Conservation (phyloP, 2,329 filamentous ascomycete species). For the Aspergillus fructus region DNA sequence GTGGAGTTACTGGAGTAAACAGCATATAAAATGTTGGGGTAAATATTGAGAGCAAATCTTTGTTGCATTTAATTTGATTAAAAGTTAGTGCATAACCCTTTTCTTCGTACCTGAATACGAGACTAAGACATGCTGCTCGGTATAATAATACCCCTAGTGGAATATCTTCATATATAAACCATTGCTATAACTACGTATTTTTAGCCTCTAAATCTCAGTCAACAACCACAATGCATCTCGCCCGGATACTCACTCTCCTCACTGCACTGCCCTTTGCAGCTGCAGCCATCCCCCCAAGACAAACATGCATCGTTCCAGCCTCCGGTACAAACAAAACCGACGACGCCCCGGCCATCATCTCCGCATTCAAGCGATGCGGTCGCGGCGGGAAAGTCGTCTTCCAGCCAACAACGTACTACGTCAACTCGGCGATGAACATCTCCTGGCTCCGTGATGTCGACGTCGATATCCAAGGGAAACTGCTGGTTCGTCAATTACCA, state of each 20-base stretch:
- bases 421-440: slow-evolving; percentile 52
- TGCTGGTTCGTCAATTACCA: slow-evolving; percentile 34
- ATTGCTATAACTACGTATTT: too few relatives aligned
- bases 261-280: background rate
- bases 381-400: slow-evolving; percentile 53
- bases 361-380: slow-evolving; percentile 52
- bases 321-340: slow-evolving; percentile 33
- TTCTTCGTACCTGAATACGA: too few relatives aligned
- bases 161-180: too few relatives aligned
- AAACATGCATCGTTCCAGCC: slow-evolving; percentile 13
- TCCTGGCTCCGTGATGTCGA: slow-evolving; percentile 48
- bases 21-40: too few relatives aligned
- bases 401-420: slow-evolving; percentile 49
- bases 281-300: background rate
- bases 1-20: too few relatives aligned
- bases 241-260: background rate
- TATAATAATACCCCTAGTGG: too few relatives aligned
- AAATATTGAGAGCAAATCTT: too few relatives aligned
- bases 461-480: slow-evolving; percentile 50
- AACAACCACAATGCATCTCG: background rate
- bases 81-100: too few relatives aligned
- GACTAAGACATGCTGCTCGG: too few relatives aligned
- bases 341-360: slow-evolving; percentile 53
- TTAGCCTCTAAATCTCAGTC: background rate
- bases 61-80: too few relatives aligned